Conservation (phyloP, 306 rosid species). For the Prunus padus region DNA sequence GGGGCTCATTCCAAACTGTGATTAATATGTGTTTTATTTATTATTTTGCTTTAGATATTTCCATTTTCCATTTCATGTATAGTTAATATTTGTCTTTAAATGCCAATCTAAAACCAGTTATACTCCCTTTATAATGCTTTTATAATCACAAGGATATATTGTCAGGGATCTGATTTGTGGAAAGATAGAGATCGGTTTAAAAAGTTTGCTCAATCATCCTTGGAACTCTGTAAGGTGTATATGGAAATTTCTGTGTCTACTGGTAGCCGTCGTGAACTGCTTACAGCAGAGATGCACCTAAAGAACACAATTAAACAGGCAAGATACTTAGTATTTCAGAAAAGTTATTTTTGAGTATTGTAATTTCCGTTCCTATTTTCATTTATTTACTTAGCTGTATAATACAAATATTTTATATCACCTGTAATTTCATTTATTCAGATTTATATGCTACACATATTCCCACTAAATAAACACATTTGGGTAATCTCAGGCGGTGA, state of each 20-base stretch:
- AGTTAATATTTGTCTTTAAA: neutral
- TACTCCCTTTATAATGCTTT: neutral
- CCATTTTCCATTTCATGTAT: neutral
- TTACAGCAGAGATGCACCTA: conserved; percentile 83
- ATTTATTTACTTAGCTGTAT: neutral
- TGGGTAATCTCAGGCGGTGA: neutral
- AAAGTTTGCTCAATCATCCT: conserved; percentile 75
- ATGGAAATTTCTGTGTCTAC: conserved; percentile 64
- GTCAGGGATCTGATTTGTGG: conserved; percentile 89
- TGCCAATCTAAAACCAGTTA: neutral
- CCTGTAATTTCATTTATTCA: neutral
- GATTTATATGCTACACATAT: neutral
- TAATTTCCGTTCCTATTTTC: neutral
- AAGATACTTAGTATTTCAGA: conserved; percentile 25
- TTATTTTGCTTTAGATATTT: neutral
- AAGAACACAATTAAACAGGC: conserved; percentile 82
- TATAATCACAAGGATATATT: neutral
- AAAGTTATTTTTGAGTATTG: neutral
- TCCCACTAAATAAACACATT: neutral
- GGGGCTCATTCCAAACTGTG: neutral
- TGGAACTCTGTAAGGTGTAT: conserved; percentile 86
- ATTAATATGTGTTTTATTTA: neutral
- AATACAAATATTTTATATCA: neutral
- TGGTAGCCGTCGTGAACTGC: conserved; percentile 59
- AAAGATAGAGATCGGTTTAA: conserved; percentile 63